Evolutionary conservation across 2,329 filamentous ascomycete species (phyloP).

Genomic region (Claviceps digitariae): DNA sequence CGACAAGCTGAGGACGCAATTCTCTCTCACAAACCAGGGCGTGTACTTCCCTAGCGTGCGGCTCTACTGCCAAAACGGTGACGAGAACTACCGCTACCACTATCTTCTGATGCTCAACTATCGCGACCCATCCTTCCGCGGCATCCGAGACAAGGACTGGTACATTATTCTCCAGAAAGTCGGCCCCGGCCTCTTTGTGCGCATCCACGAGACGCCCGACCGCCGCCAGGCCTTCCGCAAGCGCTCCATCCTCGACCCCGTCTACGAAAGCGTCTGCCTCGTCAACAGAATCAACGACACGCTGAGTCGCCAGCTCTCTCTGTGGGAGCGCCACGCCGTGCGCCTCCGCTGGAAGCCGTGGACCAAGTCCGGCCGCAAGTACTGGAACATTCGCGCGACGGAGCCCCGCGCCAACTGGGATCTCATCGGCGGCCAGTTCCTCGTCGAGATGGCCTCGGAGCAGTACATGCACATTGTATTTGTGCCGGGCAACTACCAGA

Average conservation of each 20-base stretch:
- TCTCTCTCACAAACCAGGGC: slow-evolving; percentile 1
- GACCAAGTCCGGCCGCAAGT: not conserved
- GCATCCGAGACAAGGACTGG: not conserved
- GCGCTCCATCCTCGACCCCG: not conserved
- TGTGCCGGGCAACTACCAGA: not conserved
- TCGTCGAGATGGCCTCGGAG: slow-evolving; percentile 1
- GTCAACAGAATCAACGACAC: not conserved
- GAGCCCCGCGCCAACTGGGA: not conserved
- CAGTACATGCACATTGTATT: slow-evolving; percentile 1
- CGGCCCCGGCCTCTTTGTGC: slow-evolving; percentile 1
- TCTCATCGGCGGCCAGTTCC: not conserved
- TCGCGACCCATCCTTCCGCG: not conserved
- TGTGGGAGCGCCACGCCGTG: slow-evolving; percentile 1
- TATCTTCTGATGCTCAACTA: not conserved
- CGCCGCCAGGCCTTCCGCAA: not conserved
- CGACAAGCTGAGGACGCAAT: not conserved
- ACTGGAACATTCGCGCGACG: not conserved
- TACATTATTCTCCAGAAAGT: slow-evolving; percentile 1
- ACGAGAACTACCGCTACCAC: not conserved
- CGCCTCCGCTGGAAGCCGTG: slow-evolving; percentile 1
- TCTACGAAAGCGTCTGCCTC: not conserved
- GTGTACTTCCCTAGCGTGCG: not conserved
- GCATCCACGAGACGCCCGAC: not conserved
- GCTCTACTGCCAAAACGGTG: not conserved
- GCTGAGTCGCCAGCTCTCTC: not conserved